Base-by-base conservation (phyloP, 768 basidiomycete genomes). In the Tricholoma furcatifolium region DNA sequence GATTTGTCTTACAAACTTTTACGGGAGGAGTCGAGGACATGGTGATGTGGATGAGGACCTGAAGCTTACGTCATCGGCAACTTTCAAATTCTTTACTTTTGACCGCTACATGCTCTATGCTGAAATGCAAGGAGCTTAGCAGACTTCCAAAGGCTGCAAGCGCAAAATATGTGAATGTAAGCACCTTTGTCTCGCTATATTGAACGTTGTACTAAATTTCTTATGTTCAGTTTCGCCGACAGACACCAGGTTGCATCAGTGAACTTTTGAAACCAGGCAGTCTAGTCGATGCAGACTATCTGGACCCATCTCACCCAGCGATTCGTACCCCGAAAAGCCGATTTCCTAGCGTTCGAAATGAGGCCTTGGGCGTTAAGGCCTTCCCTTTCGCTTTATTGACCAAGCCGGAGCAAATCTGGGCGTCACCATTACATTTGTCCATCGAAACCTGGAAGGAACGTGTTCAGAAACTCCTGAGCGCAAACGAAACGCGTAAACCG, bases 181-280 rank as follows among this genome's bases (percentile, higher is more conserved):
- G 71, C 54, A 20, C 20, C 35, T 12, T 12, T 43, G 8, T 41
- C 30, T 20, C 31, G 12, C 32, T 38, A 38, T n/a, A 34, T 17
- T 44, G 7, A 9, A 4, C 15, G 47, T 8, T 40, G 40, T 38
- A n/a, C n/a, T 35, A 12, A 42, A 42, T 3, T n/a, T 42, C 43
- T 32, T 24, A 51, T 21, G 32, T 15, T 27, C 43, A 79, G 78
- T 77, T 74, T 59, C 70, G 67, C 21, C 61, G 67, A 36, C 75
- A 75, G 49, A 74, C 69, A 4, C 77, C 75, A 0, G 79, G 77
- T 8, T 65, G 68, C 15, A 47, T 61, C 12, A 50, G 52, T 11
- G 45, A 60, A 0, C 44, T 68, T 23, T 45, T 64, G 27, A 27
- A 53, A 38, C 30, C 36, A 46, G 47, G 36, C 30, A 34, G 36